Conservation (phyloP, 1,284 basidiomycete genomes). For the Mycena citricolor region DNA sequence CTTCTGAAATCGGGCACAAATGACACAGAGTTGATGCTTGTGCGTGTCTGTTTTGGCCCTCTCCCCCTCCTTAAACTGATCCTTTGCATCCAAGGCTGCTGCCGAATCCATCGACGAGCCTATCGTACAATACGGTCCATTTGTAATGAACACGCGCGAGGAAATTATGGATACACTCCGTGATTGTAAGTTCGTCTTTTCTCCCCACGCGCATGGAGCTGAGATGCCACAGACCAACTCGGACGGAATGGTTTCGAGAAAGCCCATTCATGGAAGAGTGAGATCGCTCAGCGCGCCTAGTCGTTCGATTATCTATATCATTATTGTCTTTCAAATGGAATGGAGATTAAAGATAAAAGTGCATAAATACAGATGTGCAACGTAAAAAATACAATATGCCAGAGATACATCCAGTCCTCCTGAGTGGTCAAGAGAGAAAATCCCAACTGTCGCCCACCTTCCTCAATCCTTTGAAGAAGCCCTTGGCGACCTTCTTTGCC, state of each 20-base stretch:
- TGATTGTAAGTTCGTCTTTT: conserved; percentile 65
- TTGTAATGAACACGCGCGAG: conserved; percentile 79
- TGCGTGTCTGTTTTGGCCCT: conserved; percentile 32
- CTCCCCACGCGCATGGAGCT: too few relatives aligned
- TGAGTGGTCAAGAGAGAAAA: conserved; percentile 16
- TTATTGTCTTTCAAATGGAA: too few relatives aligned
- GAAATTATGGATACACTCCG: conserved; percentile 83
- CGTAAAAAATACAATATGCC: too few relatives aligned
- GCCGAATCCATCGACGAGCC: conserved; percentile 89
- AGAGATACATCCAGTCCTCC: too few relatives aligned
- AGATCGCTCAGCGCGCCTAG: conserved; percentile 66
- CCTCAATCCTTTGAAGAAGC: conserved; percentile 16
- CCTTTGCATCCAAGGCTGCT: conserved; percentile 50
- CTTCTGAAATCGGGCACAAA: conserved; percentile 54
- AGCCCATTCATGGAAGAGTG: conserved; percentile 84
- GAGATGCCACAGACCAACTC: conserved; percentile 6
- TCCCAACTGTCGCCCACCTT: conserved; percentile 19
- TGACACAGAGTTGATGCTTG: conserved; percentile 72
- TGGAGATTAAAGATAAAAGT: too few relatives aligned
- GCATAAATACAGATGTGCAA: too few relatives aligned
- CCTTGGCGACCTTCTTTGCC: conserved; percentile 17
- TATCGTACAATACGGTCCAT: conserved; percentile 86
- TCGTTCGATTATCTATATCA: too few relatives aligned
- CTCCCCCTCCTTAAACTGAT: conserved; percentile 8
- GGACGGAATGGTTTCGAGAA: conserved; percentile 85